Base-by-base conservation (phyloP, 2,329 filamentous ascomycete species). In the Uncinocarpus reesii region DNA sequence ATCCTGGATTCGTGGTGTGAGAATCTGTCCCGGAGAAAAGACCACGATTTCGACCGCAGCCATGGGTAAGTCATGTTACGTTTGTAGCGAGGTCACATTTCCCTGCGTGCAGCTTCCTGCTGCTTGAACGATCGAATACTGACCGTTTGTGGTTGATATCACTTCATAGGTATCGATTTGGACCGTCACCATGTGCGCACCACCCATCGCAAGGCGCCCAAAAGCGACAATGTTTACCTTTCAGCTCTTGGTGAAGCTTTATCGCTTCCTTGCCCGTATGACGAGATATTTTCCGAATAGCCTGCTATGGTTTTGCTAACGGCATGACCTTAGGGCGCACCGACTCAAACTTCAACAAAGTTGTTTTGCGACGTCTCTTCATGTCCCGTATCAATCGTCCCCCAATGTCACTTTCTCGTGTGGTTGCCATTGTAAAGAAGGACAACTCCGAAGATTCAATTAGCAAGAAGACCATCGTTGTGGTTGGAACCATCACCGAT, bases 371-470 rank as follows among this genome's bases (percentile, higher is more conserved):
- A 71, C 86, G 92, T 67, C 84, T 98, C 55, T 95, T 95, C 70
- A 95, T 92, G 86, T 95, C 88, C 72, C 87, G 89, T 75, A 95
- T 93, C 76, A 96, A 96, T 85, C 85, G 89, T 63, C 86, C 87
- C 55, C 88, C 92, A 57, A 83, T 98, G 66, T 95, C 89, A 54
- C 79, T 98, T 65, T 95, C 89, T 60, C 86, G 90, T 72, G 87
- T 96, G 66, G 83, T 77, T 57, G 71, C 75, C 68, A 85, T 84
- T 73, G 59, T 63, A 29, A 56, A 59, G 28, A 57, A 60, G 50
- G 47, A 48, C 26, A 55, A 70, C 50, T 72, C 79, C 64, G 73
- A 72, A 66, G 79, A 83, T 64, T 75, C 66, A 7, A 67, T 71
- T 57, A 67, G 70, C 56, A 69, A 66, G 58, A 86, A 95, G 80